These are phyloP conservation scores for Tulasnella sp. DNA, from an alignment of 768 basidiomycete genomes.

Conservation along the genomic window DNA sequence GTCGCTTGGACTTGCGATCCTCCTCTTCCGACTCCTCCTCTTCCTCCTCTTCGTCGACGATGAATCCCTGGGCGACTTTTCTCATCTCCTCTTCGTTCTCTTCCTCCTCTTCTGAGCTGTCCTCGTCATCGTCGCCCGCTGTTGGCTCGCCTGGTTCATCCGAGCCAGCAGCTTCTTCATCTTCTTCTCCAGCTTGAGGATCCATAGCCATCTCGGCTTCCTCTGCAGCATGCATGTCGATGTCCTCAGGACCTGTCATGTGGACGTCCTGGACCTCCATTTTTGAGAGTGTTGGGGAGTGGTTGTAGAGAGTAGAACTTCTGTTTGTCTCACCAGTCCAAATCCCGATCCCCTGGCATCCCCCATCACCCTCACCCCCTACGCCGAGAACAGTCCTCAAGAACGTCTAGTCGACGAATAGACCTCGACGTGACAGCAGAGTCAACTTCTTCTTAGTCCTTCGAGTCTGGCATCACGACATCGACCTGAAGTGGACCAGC, in stretches of 20 bases:
- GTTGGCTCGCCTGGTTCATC: slow-evolving; percentile 16
- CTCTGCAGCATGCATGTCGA: neutral
- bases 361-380: neutral
- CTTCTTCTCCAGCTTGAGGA: slow-evolving; percentile 5
- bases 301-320: slow-evolving; percentile 1
- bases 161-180: neutral
- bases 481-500: neutral
- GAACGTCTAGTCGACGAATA: neutral
- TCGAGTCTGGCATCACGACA: neutral
- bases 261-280: slow-evolving; percentile 2
- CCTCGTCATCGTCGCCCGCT: slow-evolving; percentile 24
- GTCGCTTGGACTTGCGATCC: slow-evolving; percentile 40
- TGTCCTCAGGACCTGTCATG: neutral
- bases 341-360: neutral
- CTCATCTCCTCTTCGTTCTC: slow-evolving; percentile 84
- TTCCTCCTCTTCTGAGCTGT: slow-evolving; percentile 82
- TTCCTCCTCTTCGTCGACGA: slow-evolving; percentile 82
- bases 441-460: neutral
- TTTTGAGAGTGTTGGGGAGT: slow-evolving; percentile 1
- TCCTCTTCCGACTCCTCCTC: slow-evolving; percentile 67
- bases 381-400: neutral
- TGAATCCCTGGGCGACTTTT: slow-evolving; percentile 76
- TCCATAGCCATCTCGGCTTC: neutral
- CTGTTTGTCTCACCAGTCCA: slow-evolving; percentile 1
- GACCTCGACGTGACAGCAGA: neutral